These are phyloP conservation scores for Ustilago xerochloae DNA, from an alignment of 1,284 basidiomycete species.

Conservation along the genomic window DNA sequence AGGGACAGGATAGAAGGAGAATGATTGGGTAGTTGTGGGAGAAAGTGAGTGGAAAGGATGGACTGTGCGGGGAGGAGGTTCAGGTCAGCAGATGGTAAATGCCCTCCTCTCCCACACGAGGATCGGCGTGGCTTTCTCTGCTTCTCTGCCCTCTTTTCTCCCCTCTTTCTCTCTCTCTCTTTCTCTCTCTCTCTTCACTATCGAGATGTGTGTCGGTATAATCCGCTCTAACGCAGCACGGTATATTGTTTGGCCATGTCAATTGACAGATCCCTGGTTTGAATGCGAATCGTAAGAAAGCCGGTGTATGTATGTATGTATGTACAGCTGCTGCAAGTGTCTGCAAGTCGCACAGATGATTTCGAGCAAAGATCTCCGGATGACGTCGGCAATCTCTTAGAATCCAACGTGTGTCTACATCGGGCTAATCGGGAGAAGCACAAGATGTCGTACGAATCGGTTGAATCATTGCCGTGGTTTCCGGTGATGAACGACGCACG, in stretches of 20 bases:
- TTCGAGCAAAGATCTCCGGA: not conserved
- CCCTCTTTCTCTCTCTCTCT: no score
- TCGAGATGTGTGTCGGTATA: no score
- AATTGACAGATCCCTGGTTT: no score
- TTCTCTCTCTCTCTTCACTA: no score
- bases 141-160: no score
- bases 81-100: slow-evolving; percentile 1
- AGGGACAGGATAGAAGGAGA: no score
- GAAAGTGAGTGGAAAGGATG: not conserved
- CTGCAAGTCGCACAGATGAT: no score
- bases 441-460: slow-evolving; percentile 8
- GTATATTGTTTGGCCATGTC: no score
- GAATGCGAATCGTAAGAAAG: no score
- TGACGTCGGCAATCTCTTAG: not conserved
- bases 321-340: no score
- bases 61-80: slow-evolving; percentile 6
- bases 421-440: not conserved
- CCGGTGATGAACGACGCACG: slow-evolving; percentile 2
- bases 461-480: slow-evolving; percentile 10
- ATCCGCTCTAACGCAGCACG: no score
- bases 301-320: no score
- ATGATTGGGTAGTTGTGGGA: not conserved
- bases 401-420: not conserved
- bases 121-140: slow-evolving; percentile 3
- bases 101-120: not conserved